Percentiles rank a stretch among this genome's conserved stretches.
phyloP scores from a whole-genome alignment of 139 green algal species.

The Monoraphidium neglectum region DNA sequence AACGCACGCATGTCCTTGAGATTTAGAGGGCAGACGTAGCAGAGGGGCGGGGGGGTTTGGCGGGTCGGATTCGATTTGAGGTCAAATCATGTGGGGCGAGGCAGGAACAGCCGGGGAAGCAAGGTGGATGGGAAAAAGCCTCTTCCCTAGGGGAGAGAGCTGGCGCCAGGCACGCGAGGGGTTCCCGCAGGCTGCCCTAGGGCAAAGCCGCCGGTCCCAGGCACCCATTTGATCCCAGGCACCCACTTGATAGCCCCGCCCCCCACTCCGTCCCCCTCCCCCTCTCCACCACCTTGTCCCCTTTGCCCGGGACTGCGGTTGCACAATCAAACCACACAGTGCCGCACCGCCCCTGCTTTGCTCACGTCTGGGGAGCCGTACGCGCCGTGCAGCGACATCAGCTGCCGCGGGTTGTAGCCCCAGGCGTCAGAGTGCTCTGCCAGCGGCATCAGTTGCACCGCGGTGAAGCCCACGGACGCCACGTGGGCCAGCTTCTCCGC shows the following conservation, averaged over 20 bases:
- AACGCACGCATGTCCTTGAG: conserved; percentile 53
- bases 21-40: background rate
- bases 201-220: background rate
- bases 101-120: background rate
- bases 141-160: background rate
- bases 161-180: background rate
- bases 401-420: conserved; percentile 64
- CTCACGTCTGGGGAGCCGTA: conserved; percentile 54
- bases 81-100: background rate
- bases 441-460: conserved; percentile 65
- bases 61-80: background rate
- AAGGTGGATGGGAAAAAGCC: background rate
- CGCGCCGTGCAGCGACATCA: conserved; percentile 44
- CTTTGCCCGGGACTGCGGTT: background rate
- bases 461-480: conserved; percentile 42
- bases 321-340: background rate
- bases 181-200: background rate
- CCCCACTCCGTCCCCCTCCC: background rate
- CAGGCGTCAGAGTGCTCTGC: conserved; percentile 42
- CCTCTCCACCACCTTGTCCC: too few species aligned
- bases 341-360: background rate
- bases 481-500: conserved; percentile 42
- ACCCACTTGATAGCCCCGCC: background rate
- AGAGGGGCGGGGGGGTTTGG: background rate
- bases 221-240: background rate